Percentiles rank a stretch among this genome's conserved stretches.
These are phyloP conservation scores for Sutorius australiensis DNA, from an alignment of 768 basidiomycete species.

Conservation along the genomic window DNA sequence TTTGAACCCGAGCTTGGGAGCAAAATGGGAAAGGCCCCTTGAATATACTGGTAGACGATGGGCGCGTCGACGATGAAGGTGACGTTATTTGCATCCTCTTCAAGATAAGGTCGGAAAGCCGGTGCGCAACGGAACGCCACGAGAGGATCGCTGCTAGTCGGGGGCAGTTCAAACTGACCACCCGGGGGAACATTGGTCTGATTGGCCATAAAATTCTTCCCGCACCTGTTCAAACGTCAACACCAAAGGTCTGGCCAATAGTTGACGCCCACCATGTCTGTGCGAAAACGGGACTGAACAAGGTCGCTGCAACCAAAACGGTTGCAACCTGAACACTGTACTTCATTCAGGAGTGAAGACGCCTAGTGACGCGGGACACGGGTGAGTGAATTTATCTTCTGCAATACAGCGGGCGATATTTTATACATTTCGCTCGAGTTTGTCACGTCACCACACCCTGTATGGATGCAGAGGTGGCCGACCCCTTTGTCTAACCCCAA, in stretches of 20 bases:
- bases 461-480: neutral
- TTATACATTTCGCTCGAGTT: slow-evolving; percentile 3
- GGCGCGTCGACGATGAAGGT: slow-evolving; percentile 37
- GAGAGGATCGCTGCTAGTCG: slow-evolving; percentile 34
- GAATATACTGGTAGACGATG: slow-evolving; percentile 34
- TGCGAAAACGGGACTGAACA: slow-evolving; percentile 11
- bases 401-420: neutral
- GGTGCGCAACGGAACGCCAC: slow-evolving; percentile 47
- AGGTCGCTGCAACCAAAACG: slow-evolving; percentile 9
- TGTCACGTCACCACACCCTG: neutral
- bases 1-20: slow-evolving; percentile 6
- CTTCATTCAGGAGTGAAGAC: slow-evolving; percentile 16
- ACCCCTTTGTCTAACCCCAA: no score
- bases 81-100: slow-evolving; percentile 32
- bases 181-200: slow-evolving; percentile 43
- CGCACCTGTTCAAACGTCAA: slow-evolving; percentile 38
- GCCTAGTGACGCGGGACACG: neutral
- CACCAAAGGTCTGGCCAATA: neutral
- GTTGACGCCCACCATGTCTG: slow-evolving; percentile 26
- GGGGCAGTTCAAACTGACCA: slow-evolving; percentile 41
- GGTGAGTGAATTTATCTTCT: no score
- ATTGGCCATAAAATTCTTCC: slow-evolving; percentile 44
- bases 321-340: neutral
- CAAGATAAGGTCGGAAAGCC: slow-evolving; percentile 45
- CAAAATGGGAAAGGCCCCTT: slow-evolving; percentile 33